These are phyloP conservation scores for Dinochytrium kinnereticum DNA, from an alignment of 371 early-diverging fungal genomes.

Conservation along the genomic window DNA sequence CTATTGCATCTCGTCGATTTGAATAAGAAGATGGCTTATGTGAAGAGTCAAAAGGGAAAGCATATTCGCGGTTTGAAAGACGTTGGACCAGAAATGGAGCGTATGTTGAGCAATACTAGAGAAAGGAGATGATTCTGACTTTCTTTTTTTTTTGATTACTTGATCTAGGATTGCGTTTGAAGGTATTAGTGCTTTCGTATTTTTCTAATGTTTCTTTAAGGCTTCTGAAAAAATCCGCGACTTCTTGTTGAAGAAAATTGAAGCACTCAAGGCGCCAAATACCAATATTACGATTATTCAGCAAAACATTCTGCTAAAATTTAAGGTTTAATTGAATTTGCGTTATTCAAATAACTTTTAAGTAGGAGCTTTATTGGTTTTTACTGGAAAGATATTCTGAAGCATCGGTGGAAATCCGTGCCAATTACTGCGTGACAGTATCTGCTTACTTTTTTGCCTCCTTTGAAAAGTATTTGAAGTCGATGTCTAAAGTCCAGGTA, in stretches of 20 bases:
- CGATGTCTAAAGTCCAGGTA: conserved; percentile 76
- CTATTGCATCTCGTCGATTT: conserved; percentile 77
- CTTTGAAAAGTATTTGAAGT: conserved; percentile 85
- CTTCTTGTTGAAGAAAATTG: conserved; percentile 82
- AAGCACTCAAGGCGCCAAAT: conserved; percentile 80
- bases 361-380: conserved; percentile 76
- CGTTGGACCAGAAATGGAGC: conserved; percentile 88
- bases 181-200: neutral
- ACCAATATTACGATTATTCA: conserved; percentile 93
- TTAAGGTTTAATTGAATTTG: conserved; percentile 50
- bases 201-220: conserved; percentile 24
- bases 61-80: conserved; percentile 78
- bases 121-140: too few species aligned
- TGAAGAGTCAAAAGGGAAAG: conserved; percentile 70
- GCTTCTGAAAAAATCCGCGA: conserved; percentile 84
- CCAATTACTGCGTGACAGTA: conserved; percentile 76
- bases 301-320: conserved; percentile 84
- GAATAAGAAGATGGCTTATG: conserved; percentile 82
- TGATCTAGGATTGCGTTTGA: conserved; percentile 11
- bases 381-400: conserved; percentile 86
- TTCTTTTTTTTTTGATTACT: neutral
- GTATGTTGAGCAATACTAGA: too few species aligned
- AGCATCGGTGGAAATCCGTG: conserved; percentile 84
- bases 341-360: neutral
- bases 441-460: conserved; percentile 83